Percentiles rank a stretch among this genome's conserved stretches.
These are phyloP conservation scores for Termitomyces sp. DNA, from an alignment of 1,284 basidiomycete species.

Conservation along the genomic window DNA sequence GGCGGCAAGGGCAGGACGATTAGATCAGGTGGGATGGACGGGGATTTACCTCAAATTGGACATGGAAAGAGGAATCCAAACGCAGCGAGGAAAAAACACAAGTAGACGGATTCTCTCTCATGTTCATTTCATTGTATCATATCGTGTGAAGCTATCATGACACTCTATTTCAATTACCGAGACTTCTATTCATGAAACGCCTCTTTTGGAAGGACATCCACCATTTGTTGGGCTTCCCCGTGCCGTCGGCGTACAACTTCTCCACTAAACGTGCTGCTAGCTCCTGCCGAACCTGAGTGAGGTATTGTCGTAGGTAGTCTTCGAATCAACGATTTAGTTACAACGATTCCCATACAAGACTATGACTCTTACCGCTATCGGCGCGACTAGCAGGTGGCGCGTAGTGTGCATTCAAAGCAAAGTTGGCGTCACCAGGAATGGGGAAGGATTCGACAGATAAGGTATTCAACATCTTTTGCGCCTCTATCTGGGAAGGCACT, in stretches of 20 bases:
- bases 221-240: conserved; percentile 96
- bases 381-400: conserved; percentile 71
- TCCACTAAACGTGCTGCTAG: conserved; percentile 83
- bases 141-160: conserved; percentile 15
- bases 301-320: conserved; percentile 89
- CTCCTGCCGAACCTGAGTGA: conserved; percentile 92
- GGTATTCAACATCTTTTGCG: conserved; percentile 84
- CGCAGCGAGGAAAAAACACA: conserved; percentile 54
- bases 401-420: conserved; percentile 92
- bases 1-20: conserved; percentile 69
- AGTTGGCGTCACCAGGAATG: conserved; percentile 94
- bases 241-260: conserved; percentile 81
- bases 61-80: conserved; percentile 86
- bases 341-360: background rate
- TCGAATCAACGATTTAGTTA: conserved; percentile 11
- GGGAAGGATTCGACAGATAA: conserved; percentile 90
- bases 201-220: conserved; percentile 99
- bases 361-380: conserved; percentile 70
- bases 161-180: conserved; percentile 47
- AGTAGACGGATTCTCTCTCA: conserved; percentile 32
- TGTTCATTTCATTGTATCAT: conserved; percentile 20
- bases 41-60: conserved; percentile 78
- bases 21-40: conserved; percentile 46
- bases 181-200: conserved; percentile 88
- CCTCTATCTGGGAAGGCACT: conserved; percentile 77